Percentiles rank a stretch among this genome's conserved stretches.
Conservation (phyloP, 2,329 filamentous ascomycete species). For the Sphaerulina vaccinii region DNA sequence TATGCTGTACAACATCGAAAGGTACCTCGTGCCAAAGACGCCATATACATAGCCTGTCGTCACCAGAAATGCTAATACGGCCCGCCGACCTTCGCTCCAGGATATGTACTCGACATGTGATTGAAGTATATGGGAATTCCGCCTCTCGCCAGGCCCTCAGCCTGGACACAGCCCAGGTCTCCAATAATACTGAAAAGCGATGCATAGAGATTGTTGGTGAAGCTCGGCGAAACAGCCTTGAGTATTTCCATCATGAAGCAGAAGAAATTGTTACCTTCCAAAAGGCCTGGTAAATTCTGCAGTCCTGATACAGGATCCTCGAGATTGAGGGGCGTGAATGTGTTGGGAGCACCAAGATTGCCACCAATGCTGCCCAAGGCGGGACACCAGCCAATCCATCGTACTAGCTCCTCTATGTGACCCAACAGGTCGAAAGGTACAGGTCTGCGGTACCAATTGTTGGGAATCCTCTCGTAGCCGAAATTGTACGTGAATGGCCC, state of each 20-base stretch:
- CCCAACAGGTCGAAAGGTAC: neutral
- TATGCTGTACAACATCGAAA: no score
- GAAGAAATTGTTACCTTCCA: neutral
- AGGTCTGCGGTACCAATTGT: slow-evolving; percentile 1
- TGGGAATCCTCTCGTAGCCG: neutral
- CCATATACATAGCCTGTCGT: no score
- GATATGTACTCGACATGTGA: neutral
- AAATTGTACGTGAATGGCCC: slow-evolving; percentile 1
- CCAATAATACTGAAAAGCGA: neutral
- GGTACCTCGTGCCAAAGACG: no score
- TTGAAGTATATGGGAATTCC: neutral
- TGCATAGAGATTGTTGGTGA: neutral
- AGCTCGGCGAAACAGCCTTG: neutral
- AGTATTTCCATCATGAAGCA: neutral
- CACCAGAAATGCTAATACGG: no score
- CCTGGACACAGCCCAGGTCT: neutral
- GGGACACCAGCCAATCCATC: neutral
- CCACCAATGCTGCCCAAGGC: neutral
- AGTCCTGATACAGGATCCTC: neutral
- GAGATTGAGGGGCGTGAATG: neutral
- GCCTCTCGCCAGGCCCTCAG: neutral
- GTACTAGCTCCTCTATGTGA: neutral
- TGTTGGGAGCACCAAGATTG: neutral
- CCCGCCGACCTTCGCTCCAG: neutral
- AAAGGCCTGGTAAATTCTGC: neutral